phyloP scores from a whole-genome alignment of 176 grass and related monocot species.

The Echinochloa phyllopogon region DNA sequence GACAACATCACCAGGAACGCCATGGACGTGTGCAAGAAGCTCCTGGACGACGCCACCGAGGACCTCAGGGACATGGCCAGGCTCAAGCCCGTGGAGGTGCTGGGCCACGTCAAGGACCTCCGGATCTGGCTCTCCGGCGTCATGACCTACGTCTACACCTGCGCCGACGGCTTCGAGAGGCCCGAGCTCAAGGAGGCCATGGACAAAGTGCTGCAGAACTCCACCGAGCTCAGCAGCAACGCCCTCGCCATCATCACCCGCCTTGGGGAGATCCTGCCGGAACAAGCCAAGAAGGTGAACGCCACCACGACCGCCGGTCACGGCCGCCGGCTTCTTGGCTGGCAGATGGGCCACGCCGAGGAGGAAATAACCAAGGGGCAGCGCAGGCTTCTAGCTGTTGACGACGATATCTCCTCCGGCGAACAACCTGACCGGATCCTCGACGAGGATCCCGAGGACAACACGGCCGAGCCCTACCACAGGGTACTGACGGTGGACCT shows the following conservation, averaged over 20 bases:
- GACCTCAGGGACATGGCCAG: constrained; percentile 55
- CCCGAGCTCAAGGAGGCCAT: constrained; percentile 66
- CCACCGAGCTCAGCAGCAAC: constrained; percentile 90
- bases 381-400: neutral
- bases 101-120: constrained; percentile 53
- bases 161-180: constrained; percentile 80
- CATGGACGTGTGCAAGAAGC: constrained; percentile 69
- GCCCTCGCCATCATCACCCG: constrained; percentile 76
- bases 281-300: neutral
- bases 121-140: constrained; percentile 62
- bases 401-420: neutral
- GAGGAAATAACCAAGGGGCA: neutral
- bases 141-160: constrained; percentile 81
- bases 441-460: neutral
- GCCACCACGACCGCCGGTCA: neutral
- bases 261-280: constrained; percentile 40
- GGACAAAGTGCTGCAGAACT: constrained; percentile 66
- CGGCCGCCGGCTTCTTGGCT: constrained; percentile 50
- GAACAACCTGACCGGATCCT: neutral
- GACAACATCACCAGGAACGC: constrained; percentile 54
- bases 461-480: constrained; percentile 10
- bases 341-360: neutral
- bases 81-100: constrained; percentile 39
- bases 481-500: constrained; percentile 34
- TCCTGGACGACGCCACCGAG: constrained; percentile 59